Evolutionary conservation across 1,284 basidiomycete genomes (phyloP).

Genomic region (Spongiforma sp.): DNA sequence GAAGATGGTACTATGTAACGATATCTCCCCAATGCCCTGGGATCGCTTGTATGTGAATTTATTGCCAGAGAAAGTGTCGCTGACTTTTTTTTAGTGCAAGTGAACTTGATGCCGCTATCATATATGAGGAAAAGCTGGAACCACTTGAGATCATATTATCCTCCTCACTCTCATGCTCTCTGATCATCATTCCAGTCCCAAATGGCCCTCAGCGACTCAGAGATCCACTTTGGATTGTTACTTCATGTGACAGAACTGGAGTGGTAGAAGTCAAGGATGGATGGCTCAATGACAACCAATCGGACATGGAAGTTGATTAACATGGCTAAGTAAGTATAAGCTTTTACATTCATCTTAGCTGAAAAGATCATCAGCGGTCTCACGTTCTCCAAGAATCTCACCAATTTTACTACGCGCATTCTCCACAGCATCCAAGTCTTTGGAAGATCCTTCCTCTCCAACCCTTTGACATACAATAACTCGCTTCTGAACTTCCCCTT

Average conservation of each 20-base stretch:
- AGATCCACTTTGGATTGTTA: not conserved
- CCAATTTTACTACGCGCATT: not conserved
- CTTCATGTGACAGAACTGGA: not conserved
- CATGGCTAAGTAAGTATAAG: not conserved
- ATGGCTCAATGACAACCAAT: not conserved
- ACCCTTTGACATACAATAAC: not conserved
- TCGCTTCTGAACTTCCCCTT: not conserved
- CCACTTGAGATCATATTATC: not conserved
- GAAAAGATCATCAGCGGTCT: not conserved
- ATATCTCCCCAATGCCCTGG: not conserved
- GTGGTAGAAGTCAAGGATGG: not conserved
- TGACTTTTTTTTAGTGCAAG: not conserved
- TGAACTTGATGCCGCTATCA: not conserved
- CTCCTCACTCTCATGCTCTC: not conserved
- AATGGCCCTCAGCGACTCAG: not conserved
- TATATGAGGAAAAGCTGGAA: not conserved
- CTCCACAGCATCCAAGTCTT: not conserved
- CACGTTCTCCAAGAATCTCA: not conserved
- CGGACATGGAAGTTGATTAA: not conserved
- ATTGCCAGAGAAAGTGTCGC: not conserved
- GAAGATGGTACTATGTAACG: not conserved
- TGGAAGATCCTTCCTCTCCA: not conserved
- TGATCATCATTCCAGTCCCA: not conserved
- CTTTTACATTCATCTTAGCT: not conserved
- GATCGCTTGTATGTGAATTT: not conserved